Base-by-base conservation (phyloP, 257 asterid genomes). In the Lycium barbarum region DNA sequence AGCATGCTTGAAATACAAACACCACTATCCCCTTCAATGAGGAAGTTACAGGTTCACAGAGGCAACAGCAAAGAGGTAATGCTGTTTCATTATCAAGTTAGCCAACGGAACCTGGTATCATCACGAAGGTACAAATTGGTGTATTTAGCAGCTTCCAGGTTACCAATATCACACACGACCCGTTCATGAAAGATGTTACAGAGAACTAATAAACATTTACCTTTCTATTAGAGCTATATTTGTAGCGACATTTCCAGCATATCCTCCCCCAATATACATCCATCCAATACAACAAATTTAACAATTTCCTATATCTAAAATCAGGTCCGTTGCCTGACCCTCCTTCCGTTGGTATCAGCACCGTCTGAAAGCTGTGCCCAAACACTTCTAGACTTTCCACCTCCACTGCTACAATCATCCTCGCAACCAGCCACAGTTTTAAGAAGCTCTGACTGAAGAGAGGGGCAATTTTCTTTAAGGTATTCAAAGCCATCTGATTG, bases 301-400 rank as follows among this genome's bases (percentile, higher is more conserved):
- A 87, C 87, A 86, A 88, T 81, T 85, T 87, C 88, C 84, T 81
- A 82, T 68, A 76, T 73, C 90, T 78, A 65, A 65, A 79, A 86
- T 93, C 93, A 95, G 81, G 95, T 94, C 84, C 96, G 88, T 80
- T 93, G 99, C 89, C 98, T 92, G 67, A 96, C 94, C 90, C 99
- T 91, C 89, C 99, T 89, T 81, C 98, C 95, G 22, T 89, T 88
- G 40, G 95, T 93, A 88, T 93, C 99, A 80, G 98, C 95, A 18
- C 99, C 98, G 81, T 96, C 99, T 4, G 98, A 94, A 73, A 96
- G 97, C 89, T 95, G 99, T 22, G 93, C 99, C 98, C 98, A 94
- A 10, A 96, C 97, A 80, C 98, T 96, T 61, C 91, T 90, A 9
- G 99, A 91, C 93, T 95, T 95, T 54, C 97, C 97, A 55, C 95